These are phyloP conservation scores for Rhizopogon hawkerae DNA, from an alignment of 1,284 basidiomycete genomes.

Conservation along the genomic window DNA sequence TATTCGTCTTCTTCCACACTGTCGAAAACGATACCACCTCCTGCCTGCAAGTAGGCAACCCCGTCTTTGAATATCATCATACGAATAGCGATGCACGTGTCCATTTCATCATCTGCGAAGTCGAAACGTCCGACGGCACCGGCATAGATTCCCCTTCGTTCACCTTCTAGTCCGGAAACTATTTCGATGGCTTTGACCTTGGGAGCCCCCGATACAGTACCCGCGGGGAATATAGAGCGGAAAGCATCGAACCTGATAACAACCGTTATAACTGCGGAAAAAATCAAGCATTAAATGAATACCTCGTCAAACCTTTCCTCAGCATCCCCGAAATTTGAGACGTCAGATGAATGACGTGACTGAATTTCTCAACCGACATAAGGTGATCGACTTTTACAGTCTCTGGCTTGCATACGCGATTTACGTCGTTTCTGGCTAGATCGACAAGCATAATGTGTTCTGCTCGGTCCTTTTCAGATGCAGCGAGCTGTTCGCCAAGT, in stretches of 20 bases:
- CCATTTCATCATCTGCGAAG: constrained; percentile 92
- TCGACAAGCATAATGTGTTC: constrained; percentile 99
- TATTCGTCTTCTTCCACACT: constrained; percentile 98
- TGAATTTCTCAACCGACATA: constrained; percentile 93
- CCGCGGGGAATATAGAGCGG: constrained; percentile 98
- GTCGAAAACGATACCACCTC: constrained; percentile 97
- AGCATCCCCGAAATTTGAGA: constrained; percentile 89
- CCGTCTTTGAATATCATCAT: constrained; percentile 98
- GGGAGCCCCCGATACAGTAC: constrained; percentile 98
- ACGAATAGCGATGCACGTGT: constrained; percentile 97
- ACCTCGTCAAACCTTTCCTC: constrained; percentile 80
- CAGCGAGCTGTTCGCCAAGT: constrained; percentile 66
- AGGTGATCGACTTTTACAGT: constrained; percentile 96
- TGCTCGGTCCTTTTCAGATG: constrained; percentile 90
- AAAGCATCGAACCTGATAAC: constrained; percentile 87
- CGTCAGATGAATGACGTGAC: constrained; percentile 96
- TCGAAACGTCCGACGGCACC: constrained; percentile 97
- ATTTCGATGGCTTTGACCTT: constrained; percentile 99
- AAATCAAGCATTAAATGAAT: constrained; percentile 2
- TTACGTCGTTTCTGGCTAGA: constrained; percentile 98
- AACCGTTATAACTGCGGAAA: neutral
- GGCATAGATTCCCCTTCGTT: constrained; percentile 91
- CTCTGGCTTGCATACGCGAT: constrained; percentile 90
- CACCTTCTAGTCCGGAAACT: constrained; percentile 79
- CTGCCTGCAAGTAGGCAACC: constrained; percentile 88